Evolutionary conservation across 768 basidiomycete genomes (phyloP).

Genomic region (Mycena olivaceomarginata): DNA sequence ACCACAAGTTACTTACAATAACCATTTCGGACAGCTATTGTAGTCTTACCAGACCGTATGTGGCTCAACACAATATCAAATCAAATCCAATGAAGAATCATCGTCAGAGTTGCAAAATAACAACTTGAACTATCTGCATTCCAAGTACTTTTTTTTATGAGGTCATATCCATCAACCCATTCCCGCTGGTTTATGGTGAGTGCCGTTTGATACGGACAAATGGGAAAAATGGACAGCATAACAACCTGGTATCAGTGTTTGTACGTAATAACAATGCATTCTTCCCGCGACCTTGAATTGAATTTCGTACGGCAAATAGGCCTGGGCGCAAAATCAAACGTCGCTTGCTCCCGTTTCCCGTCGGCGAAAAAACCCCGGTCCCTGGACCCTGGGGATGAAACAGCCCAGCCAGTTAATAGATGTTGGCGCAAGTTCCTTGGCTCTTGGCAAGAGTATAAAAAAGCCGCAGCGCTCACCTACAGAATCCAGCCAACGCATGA

Average conservation of each 20-base stretch:
- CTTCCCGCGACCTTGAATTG: not conserved
- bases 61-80: too few relatives aligned
- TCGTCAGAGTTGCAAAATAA: too few relatives aligned
- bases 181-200: not conserved
- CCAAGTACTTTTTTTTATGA: not conserved
- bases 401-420: not conserved
- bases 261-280: not conserved
- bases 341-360: not conserved
- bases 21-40: too few relatives aligned
- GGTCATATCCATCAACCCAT: too few relatives aligned
- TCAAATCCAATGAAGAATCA: too few relatives aligned
- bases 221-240: not conserved
- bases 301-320: not conserved
- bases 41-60: too few relatives aligned
- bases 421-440: not conserved
- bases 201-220: not conserved
- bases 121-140: not conserved
- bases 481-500: not conserved
- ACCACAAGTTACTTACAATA: too few relatives aligned
- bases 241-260: not conserved
- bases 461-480: not conserved
- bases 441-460: not conserved
- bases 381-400: not conserved
- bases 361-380: not conserved
- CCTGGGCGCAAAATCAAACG: not conserved